Evolutionary conservation across 441 rosid species (phyloP).

Genomic region (Manihot esculenta): DNA sequence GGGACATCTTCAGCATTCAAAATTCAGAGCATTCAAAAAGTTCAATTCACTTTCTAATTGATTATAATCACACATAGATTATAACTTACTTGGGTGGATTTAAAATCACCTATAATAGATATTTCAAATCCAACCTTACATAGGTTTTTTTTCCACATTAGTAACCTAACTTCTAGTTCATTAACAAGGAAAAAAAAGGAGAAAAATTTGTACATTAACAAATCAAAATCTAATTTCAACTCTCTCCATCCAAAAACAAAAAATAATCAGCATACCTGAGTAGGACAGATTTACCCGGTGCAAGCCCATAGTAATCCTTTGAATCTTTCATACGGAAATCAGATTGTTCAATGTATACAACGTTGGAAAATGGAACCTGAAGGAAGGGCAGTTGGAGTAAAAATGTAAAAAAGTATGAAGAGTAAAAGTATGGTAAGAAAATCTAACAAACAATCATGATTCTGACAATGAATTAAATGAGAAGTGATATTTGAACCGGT

Average conservation of each 20-base stretch:
- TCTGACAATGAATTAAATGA: background rate
- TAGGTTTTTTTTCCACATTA: background rate
- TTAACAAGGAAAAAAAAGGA: background rate
- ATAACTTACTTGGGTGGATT: background rate
- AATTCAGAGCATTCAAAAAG: no score
- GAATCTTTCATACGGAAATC: conserved; percentile 96
- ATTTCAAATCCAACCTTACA: background rate
- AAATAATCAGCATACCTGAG: conserved; percentile 49
- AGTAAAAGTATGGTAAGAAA: background rate
- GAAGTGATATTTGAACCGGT: background rate
- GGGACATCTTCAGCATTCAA: no score
- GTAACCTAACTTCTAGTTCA: background rate
- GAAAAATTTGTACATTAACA: background rate
- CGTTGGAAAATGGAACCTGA: conserved; percentile 81
- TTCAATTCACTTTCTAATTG: no score
- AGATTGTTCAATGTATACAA: conserved; percentile 75
- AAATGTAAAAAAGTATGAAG: background rate
- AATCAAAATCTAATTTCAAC: background rate
- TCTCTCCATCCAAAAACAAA: background rate
- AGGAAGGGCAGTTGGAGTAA: conserved; percentile 8
- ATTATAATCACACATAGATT: background rate
- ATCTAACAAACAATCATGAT: background rate
- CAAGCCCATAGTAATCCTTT: conserved; percentile 90
- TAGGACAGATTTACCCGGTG: conserved; percentile 86
- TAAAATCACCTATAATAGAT: background rate